Conservation (phyloP, 148 eudicot species). For the Silene conica region DNA sequence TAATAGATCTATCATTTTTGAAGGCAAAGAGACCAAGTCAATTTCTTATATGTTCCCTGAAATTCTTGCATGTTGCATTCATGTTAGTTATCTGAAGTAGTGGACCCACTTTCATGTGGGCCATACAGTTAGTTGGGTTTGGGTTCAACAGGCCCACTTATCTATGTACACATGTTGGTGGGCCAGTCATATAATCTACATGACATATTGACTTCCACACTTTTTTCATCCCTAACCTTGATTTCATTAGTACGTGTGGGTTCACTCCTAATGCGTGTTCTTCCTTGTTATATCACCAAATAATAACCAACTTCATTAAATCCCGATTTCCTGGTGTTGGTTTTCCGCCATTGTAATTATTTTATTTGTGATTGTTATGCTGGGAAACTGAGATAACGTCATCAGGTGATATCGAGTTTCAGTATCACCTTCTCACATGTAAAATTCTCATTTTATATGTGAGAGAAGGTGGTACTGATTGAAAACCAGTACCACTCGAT, state of each 20-base stretch:
- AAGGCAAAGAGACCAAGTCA: constrained; percentile 9
- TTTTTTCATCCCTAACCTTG: constrained; percentile 4
- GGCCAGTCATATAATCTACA: constrained; percentile 22
- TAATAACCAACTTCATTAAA: constrained; percentile 20
- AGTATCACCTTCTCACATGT: too few species aligned
- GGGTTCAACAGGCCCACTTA: constrained; percentile 6
- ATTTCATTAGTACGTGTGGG: not conserved
- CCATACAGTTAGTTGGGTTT: constrained; percentile 24
- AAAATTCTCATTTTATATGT: too few species aligned
- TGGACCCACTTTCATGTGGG: constrained; percentile 1
- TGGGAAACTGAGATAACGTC: too few species aligned
- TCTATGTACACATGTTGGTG: constrained; percentile 3
- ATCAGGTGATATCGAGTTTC: too few species aligned
- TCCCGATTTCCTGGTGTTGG: constrained; percentile 1
- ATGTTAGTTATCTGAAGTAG: not conserved
- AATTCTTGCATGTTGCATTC: not conserved
- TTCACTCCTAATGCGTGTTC: constrained; percentile 23
- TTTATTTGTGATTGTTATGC: not conserved
- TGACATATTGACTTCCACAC: not conserved
- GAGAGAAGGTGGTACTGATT: too few species aligned
- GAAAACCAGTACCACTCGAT: too few species aligned
- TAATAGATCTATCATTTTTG: not conserved
- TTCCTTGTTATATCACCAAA: constrained; percentile 12
- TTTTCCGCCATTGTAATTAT: not conserved
- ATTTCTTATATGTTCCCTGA: constrained; percentile 12